Evolutionary conservation across 2,329 filamentous ascomycete species (phyloP).

Genomic region (Aspergillus costaricaensis): DNA sequence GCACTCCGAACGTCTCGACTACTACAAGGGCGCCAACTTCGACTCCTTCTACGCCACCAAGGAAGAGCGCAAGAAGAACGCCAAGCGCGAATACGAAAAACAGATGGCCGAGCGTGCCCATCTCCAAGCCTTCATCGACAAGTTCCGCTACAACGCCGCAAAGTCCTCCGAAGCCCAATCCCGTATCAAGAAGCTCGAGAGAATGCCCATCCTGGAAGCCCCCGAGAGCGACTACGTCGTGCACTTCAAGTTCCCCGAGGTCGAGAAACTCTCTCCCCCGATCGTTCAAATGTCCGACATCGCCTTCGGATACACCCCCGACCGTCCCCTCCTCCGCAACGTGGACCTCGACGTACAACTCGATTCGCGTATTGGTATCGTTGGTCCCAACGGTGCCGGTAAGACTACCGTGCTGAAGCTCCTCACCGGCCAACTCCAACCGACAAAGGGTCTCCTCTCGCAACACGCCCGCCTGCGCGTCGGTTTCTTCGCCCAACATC

Average conservation of each 20-base stretch:
- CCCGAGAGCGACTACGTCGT: conserved; percentile 95
- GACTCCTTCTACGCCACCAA: conserved; percentile 75
- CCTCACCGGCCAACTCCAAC: conserved; percentile 81
- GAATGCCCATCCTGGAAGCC: conserved; percentile 86
- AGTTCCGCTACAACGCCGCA: conserved; percentile 98
- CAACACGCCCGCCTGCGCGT: conserved; percentile 85
- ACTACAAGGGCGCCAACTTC: conserved; percentile 98
- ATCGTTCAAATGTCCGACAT: conserved; percentile 97
- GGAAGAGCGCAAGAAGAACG: conserved; percentile 94
- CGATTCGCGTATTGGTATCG: conserved; percentile 96
- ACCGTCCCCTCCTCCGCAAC: conserved; percentile 77
- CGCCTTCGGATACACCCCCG: conserved; percentile 80
- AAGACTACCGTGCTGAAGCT: conserved; percentile 98
- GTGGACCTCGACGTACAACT: conserved; percentile 97
- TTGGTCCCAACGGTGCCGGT: conserved; percentile 98
- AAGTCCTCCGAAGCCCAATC: conserved; percentile 98
- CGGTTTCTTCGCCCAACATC: conserved; percentile 97
- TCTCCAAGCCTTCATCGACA: conserved; percentile 97
- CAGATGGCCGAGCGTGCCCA: conserved; percentile 94
- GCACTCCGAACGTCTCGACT: conserved; percentile 94
- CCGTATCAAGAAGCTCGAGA: conserved; percentile 97
- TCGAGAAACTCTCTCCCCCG: conserved; percentile 94
- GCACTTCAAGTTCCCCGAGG: conserved; percentile 95
- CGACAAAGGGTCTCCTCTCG: conserved; percentile 79
- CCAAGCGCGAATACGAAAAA: conserved; percentile 96